A percentile compares a stretch with the other conserved stretches of the same genome.
Conservation (phyloP, 768 basidiomycete species). For the Boletus subcaerulescens region DNA sequence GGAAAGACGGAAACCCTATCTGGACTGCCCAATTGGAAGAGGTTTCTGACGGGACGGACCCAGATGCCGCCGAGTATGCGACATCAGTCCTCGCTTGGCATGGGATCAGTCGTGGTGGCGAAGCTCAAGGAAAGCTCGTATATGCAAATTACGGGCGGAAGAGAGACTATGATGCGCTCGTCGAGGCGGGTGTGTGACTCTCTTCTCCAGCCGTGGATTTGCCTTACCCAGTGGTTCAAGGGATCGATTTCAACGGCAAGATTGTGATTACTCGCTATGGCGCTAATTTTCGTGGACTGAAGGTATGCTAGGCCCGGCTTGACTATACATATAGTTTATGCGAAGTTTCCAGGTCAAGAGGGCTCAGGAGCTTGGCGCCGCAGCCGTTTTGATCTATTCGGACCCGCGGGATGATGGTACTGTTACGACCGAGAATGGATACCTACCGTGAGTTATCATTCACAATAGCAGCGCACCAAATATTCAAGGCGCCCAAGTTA, state of each 20-base stretch:
- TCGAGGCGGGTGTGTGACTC: constrained; percentile 40
- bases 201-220: neutral
- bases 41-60: constrained; percentile 61
- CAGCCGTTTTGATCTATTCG: constrained; percentile 78
- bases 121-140: constrained; percentile 57
- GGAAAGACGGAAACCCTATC: constrained; percentile 43
- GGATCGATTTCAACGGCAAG: constrained; percentile 68
- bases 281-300: constrained; percentile 82
- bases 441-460: constrained; percentile 44
- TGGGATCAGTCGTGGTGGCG: constrained; percentile 64
- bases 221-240: constrained; percentile 30
- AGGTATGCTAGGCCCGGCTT: constrained; percentile 43
- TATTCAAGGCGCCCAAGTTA: constrained; percentile 14
- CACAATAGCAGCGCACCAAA: neutral
- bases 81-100: constrained; percentile 65
- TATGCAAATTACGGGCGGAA: constrained; percentile 60
- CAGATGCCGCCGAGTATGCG: constrained; percentile 56
- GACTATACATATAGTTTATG: constrained; percentile 20
- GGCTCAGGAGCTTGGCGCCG: constrained; percentile 85
- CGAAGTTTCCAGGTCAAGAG: constrained; percentile 59
- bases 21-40: constrained; percentile 70
- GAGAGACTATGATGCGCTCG: constrained; percentile 61
- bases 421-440: constrained; percentile 76
- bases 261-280: constrained; percentile 82
- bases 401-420: constrained; percentile 87